Evolutionary conservation across 108 stramenopile genomes (phyloP).

Genomic region (Bacterosira constricta): DNA sequence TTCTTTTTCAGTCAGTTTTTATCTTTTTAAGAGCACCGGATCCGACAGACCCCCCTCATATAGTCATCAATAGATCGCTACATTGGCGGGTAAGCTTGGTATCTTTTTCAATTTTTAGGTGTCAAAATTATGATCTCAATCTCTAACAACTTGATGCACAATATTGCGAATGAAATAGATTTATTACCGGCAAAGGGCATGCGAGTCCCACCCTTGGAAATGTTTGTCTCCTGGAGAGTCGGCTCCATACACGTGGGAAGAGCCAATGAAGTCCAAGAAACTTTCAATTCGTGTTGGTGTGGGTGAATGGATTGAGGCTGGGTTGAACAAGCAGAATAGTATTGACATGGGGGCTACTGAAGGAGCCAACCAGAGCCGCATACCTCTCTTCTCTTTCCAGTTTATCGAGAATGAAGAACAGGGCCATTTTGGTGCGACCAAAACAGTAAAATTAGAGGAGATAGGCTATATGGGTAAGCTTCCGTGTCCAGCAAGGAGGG

Average conservation of each 20-base stretch:
- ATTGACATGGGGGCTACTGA: background rate
- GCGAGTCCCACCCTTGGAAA: conserved; percentile 80
- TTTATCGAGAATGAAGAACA: conserved; percentile 76
- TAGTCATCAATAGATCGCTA: conserved; percentile 84
- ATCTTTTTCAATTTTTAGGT: background rate
- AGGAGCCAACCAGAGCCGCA: background rate
- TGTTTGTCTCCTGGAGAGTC: conserved; percentile 79
- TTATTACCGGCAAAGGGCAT: conserved; percentile 84
- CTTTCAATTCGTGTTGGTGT: conserved; percentile 73
- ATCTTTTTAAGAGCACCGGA: conserved; percentile 68
- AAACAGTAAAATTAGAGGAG: conserved; percentile 84
- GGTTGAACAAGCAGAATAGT: background rate
- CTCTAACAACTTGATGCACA: conserved; percentile 9
- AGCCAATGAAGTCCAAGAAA: conserved; percentile 86
- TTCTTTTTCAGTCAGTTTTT: conserved; percentile 84
- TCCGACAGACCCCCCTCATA: conserved; percentile 67
- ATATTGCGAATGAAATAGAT: no score
- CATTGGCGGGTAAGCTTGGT: conserved; percentile 34
- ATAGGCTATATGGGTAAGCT: conserved; percentile 76
- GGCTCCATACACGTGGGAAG: conserved; percentile 83
- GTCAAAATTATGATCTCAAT: background rate
- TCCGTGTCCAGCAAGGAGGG: conserved; percentile 52
- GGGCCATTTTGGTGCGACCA: conserved; percentile 66
- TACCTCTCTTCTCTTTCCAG: conserved; percentile 52
- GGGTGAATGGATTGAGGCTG: conserved; percentile 23